Conservation (phyloP, 1,139 yeast genomes). For the Candida pseudocylindracea region DNA sequence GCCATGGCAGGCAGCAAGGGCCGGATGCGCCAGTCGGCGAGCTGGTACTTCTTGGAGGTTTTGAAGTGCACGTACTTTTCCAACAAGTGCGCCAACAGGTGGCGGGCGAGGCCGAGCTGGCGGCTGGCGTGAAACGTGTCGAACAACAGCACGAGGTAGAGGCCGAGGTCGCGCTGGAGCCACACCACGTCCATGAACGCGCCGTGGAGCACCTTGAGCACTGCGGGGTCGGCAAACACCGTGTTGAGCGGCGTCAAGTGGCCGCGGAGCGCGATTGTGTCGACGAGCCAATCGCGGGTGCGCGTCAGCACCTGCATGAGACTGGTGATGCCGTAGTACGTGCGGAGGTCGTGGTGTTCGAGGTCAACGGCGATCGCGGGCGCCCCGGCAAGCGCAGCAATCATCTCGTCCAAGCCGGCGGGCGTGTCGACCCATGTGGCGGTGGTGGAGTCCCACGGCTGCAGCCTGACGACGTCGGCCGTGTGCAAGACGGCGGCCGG, state of each 20-base stretch:
- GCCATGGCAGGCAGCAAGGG: conserved; percentile 63
- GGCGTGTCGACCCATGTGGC: conserved; percentile 55
- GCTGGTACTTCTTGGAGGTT: conserved; percentile 84
- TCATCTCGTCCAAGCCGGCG: conserved; percentile 28
- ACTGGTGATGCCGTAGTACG: conserved; percentile 80
- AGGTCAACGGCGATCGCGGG: conserved; percentile 82
- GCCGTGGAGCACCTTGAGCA: conserved; percentile 84
- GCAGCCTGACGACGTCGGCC: conserved; percentile 28
- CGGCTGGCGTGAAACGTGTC: conserved; percentile 87
- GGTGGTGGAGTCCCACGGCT: conserved; percentile 40
- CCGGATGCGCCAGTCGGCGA: conserved; percentile 92
- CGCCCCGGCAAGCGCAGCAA: conserved; percentile 23
- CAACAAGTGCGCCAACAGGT: conserved; percentile 65
- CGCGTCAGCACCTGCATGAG: conserved; percentile 83
- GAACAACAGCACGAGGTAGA: conserved; percentile 73
- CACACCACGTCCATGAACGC: conserved; percentile 94
- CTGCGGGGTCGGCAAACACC: conserved; percentile 59
- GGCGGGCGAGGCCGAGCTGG: conserved; percentile 55
- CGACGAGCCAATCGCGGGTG: conserved; percentile 66
- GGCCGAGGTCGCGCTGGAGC: conserved; percentile 89
- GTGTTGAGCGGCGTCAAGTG: conserved; percentile 46
- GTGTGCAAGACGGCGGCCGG: conserved; percentile 30
- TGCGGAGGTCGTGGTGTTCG: conserved; percentile 85
- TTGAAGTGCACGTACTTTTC: conserved; percentile 66
- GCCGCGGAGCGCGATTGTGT: conserved; percentile 53